Conservation (phyloP, 2,329 filamentous ascomycete genomes). For the Aspergillus fijiensis region DNA sequence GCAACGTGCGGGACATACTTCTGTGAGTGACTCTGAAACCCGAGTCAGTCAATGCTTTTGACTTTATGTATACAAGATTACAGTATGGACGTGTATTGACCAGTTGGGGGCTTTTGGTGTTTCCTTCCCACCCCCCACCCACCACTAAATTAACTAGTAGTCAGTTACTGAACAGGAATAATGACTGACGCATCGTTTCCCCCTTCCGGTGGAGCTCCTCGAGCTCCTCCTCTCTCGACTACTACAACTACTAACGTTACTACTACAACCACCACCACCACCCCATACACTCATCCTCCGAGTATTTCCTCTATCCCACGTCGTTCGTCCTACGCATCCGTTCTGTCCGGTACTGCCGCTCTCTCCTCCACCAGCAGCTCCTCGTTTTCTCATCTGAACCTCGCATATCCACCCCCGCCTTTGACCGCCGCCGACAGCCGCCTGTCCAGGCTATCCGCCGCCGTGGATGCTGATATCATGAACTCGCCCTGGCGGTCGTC, state of each 20-base stretch:
- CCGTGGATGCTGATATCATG: conserved; percentile 51
- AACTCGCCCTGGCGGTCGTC: conserved; percentile 50
- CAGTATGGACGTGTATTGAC: not conserved
- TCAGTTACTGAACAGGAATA: conserved; percentile 8
- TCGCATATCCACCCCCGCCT: conserved; percentile 35
- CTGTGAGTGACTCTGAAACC: not conserved
- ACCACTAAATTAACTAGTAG: conserved; percentile 11
- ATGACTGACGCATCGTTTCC: conserved; percentile 48
- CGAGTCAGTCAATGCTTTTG: not conserved
- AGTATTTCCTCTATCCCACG: conserved; percentile 47
- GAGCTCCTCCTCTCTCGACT: conserved; percentile 20
- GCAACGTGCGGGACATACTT: not conserved
- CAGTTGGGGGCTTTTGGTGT: conserved; percentile 3
- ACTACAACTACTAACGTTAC: not conserved
- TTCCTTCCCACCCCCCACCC: conserved; percentile 1
- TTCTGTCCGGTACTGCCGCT: conserved; percentile 54
- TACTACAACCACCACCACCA: conserved; percentile 25
- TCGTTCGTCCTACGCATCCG: conserved; percentile 62
- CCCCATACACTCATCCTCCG: conserved; percentile 31
- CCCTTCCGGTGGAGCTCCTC: conserved; percentile 43
- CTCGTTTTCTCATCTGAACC: conserved; percentile 55
- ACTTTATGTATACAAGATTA: not conserved
- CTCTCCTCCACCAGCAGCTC: conserved; percentile 40
- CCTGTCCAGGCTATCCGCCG: conserved; percentile 37
- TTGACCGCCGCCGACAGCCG: conserved; percentile 35